phyloP scores from a whole-genome alignment of 1,284 basidiomycete genomes.

The Cystobasidium slooffiae region DNA sequence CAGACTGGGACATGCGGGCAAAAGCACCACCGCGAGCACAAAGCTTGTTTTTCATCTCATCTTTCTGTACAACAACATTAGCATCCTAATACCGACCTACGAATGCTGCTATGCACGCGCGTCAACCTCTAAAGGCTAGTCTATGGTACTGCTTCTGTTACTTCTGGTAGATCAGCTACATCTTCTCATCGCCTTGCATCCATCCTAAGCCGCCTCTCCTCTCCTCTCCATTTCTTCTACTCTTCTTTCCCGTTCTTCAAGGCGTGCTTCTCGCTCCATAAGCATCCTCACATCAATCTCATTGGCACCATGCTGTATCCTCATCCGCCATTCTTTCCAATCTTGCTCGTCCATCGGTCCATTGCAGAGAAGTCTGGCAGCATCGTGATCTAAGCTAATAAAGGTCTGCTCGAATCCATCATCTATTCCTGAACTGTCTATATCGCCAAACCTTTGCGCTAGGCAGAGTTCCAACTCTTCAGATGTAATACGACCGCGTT shows the following conservation, averaged over 20 bases:
- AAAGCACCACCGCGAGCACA: not conserved
- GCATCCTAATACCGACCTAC: not conserved
- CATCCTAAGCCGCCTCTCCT: not conserved
- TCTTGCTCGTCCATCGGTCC: conserved; percentile 43
- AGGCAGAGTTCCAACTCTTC: conserved; percentile 48
- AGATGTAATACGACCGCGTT: conserved; percentile 56
- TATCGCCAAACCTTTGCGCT: not conserved
- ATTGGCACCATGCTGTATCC: not conserved
- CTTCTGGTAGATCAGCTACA: not conserved
- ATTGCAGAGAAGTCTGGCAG: conserved; percentile 58
- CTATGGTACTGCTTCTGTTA: not conserved
- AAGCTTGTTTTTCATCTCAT: not conserved
- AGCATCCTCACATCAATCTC: conserved; percentile 19
- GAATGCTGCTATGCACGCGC: too few species aligned
- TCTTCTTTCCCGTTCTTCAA: conserved; percentile 15
- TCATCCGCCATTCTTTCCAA: conserved; percentile 24
- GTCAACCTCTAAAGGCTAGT: too few species aligned
- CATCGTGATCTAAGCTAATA: conserved; percentile 53
- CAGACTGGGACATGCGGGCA: too few species aligned
- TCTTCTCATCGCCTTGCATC: not conserved
- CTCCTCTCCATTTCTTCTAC: conserved; percentile 8
- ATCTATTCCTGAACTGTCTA: not conserved
- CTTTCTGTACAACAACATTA: not conserved
- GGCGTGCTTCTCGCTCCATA: conserved; percentile 15
- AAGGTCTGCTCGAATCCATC: not conserved